Percentiles rank a stretch among this genome's conserved stretches.
phyloP scores from a whole-genome alignment of 345 rosid species.

The Acer campestre region DNA sequence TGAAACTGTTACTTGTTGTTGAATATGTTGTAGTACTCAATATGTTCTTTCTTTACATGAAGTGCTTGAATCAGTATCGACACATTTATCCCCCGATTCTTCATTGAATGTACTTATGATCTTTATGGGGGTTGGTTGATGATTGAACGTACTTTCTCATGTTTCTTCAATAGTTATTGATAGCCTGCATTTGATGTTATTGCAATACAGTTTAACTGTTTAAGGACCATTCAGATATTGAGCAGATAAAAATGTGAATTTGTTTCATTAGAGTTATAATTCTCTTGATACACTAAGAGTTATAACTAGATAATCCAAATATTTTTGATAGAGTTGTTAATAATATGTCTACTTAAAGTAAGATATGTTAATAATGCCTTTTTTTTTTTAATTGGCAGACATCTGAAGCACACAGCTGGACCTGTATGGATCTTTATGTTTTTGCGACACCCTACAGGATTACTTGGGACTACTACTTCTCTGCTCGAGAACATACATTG shows the following conservation, averaged over 20 bases:
- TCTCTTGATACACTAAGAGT: background rate
- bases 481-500: constrained; percentile 77
- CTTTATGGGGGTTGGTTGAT: too few relatives aligned
- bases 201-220: background rate
- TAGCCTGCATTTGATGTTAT: too few relatives aligned
- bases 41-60: background rate
- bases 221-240: background rate
- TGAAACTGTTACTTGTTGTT: background rate
- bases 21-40: too few relatives aligned
- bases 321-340: background rate
- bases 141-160: too few relatives aligned
- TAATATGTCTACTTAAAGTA: background rate
- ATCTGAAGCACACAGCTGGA: constrained; percentile 86
- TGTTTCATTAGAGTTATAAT: background rate
- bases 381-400: constrained; percentile 49
- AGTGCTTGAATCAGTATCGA: background rate
- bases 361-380: background rate
- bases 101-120: background rate
- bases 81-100: background rate
- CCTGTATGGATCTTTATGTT: constrained; percentile 96
- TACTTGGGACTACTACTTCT: constrained; percentile 96
- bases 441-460: constrained; percentile 96
- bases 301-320: background rate
- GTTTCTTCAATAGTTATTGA: background rate
- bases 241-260: background rate